Evolutionary conservation across 2,329 filamentous ascomycete species (phyloP).

Genomic region (Phaeosphaeriaceae sp.): DNA sequence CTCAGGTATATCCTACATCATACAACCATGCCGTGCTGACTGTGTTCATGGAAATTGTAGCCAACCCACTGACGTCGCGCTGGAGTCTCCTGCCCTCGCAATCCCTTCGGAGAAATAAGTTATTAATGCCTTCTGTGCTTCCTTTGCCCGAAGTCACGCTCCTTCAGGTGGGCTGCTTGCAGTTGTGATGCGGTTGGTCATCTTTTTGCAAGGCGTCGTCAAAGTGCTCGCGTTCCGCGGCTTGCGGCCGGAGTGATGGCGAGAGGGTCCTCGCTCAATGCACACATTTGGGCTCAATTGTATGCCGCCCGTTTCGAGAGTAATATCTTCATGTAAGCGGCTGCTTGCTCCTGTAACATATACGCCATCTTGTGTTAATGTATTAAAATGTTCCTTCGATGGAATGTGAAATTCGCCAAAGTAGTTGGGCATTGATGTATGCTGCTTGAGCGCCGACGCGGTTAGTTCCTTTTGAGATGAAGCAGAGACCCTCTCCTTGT

Average conservation of each 20-base stretch:
- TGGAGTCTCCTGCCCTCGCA: constrained; percentile 16
- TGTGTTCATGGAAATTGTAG: not conserved
- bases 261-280: constrained; percentile 34
- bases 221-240: not conserved
- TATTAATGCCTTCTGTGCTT: not conserved
- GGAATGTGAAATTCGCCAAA: not conserved
- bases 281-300: constrained; percentile 39
- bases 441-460: too few species aligned
- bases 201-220: constrained; percentile 2
- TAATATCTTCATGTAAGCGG: not conserved
- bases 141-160: not conserved
- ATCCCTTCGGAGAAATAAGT: constrained; percentile 7
- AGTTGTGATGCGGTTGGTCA: not conserved
- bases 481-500: too few species aligned
- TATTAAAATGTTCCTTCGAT: not conserved
- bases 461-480: too few species aligned
- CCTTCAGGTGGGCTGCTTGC: not conserved
- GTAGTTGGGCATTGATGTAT: not conserved
- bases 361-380: not conserved
- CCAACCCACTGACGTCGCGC: constrained; percentile 8
- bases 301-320: constrained; percentile 13
- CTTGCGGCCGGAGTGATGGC: constrained; percentile 15
- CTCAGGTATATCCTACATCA: not conserved
- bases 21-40: not conserved
- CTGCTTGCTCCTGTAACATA: not conserved